Evolutionary conservation across 495 filamentous ascomycete genomes (phyloP).

Genomic region (Hyaloscypha bicolor): DNA sequence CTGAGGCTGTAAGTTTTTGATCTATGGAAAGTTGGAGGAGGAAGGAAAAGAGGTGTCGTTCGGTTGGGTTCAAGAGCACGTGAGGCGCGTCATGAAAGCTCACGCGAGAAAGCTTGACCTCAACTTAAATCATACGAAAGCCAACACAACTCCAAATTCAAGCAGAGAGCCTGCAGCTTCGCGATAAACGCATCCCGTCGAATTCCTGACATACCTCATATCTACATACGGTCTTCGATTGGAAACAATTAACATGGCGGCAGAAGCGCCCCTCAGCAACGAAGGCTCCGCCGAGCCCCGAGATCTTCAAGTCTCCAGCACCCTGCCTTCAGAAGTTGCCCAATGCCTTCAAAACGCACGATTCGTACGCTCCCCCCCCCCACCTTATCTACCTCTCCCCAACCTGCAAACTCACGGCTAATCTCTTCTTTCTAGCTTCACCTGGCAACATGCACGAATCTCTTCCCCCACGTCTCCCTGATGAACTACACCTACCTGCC

Average conservation of each 20-base stretch:
- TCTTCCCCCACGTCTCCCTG: conserved; percentile 89
- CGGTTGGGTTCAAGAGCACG: neutral
- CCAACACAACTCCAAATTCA: neutral
- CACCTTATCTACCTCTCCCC: conserved; percentile 1
- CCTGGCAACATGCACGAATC: conserved; percentile 82
- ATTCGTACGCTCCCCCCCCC: conserved; percentile 62
- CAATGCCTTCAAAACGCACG: conserved; percentile 91
- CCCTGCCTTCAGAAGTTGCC: conserved; percentile 81
- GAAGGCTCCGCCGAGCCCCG: conserved; percentile 73
- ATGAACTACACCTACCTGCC: conserved; percentile 99
- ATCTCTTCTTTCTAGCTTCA: conserved; percentile 66
- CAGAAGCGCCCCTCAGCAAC: conserved; percentile 61
- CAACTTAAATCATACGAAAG: neutral
- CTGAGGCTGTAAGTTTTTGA: neutral
- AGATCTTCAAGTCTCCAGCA: conserved; percentile 56
- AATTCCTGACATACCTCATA: neutral
- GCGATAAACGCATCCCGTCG: neutral
- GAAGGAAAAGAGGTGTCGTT: neutral
- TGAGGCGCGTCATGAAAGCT: neutral
- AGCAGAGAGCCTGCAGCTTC: neutral
- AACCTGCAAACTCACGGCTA: neutral
- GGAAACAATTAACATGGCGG: conserved; percentile 7
- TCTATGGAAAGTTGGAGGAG: neutral
- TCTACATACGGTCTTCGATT: neutral
- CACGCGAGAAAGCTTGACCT: neutral